Evolutionary conservation across 306 rosid genomes (phyloP), one percentile per base, ranked within the genome.

Genomic region (Trifolium repens): DNA sequence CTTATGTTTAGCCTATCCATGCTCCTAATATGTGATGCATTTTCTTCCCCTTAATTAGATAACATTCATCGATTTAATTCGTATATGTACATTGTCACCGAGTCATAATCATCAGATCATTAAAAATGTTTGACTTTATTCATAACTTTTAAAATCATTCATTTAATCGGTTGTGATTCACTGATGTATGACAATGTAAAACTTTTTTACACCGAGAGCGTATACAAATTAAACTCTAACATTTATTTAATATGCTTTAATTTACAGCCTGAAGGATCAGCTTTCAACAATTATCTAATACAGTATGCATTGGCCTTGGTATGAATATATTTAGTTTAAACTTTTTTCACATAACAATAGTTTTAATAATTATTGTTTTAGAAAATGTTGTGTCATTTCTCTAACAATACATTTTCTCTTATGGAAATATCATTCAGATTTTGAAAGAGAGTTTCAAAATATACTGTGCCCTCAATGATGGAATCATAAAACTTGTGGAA

Each of bases 301-400:
- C 99, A 96, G 72, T 96, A 96, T 85, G 97, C 97, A 70, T 72
- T 90, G 84, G 98, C 96, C 77, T 83, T 96, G 98, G 99, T 94
- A 86, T 75, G 87, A 75, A 73, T 61, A 50, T 69, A 50, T 69
- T 46, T 61, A 61, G 58, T 71, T 16, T 15, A 27, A 66, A 22
- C 22, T 64, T 78, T 78, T 73, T 67, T 67, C 80, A 43, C 42
- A 52, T 34, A 58, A 27, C 19, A 54, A 59, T 53, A 61, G 37
- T 78, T 44, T 66, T 59, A 54, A 19, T 19, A 19, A 24, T 5
- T 27, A 27, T 55, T 59, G 12, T 42, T 71, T 32, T 15, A 57
- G 10, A 35, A 30, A 68, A 68, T 63, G 17, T 61, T 72, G 8
- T 27, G 66, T 60, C 24, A 22, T 44, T 72, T 68, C 54, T 78